Evolutionary conservation across 2,329 filamentous ascomycete species (phyloP).

Genomic region (Aspergillus latus): DNA sequence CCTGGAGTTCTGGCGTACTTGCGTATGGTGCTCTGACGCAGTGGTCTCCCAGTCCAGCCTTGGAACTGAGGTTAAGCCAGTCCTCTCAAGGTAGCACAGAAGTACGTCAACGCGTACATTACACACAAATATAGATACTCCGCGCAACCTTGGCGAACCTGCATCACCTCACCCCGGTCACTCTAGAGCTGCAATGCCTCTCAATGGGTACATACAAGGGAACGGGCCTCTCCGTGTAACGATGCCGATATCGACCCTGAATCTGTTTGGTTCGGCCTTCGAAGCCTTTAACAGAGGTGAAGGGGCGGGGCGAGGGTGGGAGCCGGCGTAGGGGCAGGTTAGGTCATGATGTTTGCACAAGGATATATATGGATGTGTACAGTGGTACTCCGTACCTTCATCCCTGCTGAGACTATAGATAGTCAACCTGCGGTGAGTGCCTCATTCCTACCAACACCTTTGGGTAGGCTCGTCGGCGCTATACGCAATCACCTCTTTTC

Average conservation of each 20-base stretch:
- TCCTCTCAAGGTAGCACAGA: constrained; percentile 1
- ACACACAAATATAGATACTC: neutral
- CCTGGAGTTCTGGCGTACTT: too few species aligned
- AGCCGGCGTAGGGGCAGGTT: neutral
- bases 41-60: neutral
- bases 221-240: constrained; percentile 6
- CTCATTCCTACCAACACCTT: neutral
- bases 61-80: neutral
- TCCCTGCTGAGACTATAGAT: neutral
- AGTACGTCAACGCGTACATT: neutral
- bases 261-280: constrained; percentile 6
- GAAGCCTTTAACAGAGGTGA: neutral
- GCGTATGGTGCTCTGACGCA: neutral
- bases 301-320: too few species aligned
- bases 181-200: neutral
- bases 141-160: constrained; percentile 11
- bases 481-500: too few species aligned
- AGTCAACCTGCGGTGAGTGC: neutral
- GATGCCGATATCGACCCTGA: neutral
- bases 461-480: too few species aligned
- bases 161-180: constrained; percentile 3
- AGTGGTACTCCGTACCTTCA: neutral
- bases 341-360: neutral
- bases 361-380: neutral
- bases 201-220: neutral